Evolutionary conservation across 2,329 filamentous ascomycete species (phyloP).

Genomic region (Ceratocystis cacaofunesta): DNA sequence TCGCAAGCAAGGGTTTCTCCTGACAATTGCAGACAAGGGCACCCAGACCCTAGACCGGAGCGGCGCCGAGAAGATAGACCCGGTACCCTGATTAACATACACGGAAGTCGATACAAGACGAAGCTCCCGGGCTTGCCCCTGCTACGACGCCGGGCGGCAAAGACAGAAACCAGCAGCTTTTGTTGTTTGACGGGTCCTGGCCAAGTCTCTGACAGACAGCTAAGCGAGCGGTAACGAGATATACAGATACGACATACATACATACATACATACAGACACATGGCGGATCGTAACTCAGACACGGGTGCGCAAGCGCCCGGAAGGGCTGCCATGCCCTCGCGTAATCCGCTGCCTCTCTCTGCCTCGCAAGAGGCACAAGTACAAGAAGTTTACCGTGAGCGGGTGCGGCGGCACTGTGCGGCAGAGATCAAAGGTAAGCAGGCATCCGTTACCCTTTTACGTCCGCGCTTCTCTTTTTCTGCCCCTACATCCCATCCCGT

Average conservation of each 20-base stretch:
- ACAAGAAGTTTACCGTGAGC: slow-evolving; percentile 63
- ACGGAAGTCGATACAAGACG: no score
- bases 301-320: not conserved
- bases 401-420: slow-evolving; percentile 61
- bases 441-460: not conserved
- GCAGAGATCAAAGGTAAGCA: slow-evolving; percentile 59
- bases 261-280: not conserved
- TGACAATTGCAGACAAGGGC: no score
- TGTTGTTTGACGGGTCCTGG: no score
- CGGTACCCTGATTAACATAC: no score
- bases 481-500: not conserved
- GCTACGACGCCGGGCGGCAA: no score
- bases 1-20: not conserved
- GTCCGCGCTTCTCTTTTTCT: not conserved
- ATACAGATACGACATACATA: not conserved
- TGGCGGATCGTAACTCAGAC: not conserved
- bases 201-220: no score
- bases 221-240: not conserved
- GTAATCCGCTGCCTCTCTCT: slow-evolving; percentile 71
- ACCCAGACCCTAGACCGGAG: no score
- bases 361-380: slow-evolving; percentile 71
- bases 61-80: no score
- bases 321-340: slow-evolving; percentile 38
- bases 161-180: no score
- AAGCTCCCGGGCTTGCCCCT: no score